These are phyloP conservation scores for Phylloporus sp. DNA, from an alignment of 768 basidiomycete species.

Conservation along the genomic window DNA sequence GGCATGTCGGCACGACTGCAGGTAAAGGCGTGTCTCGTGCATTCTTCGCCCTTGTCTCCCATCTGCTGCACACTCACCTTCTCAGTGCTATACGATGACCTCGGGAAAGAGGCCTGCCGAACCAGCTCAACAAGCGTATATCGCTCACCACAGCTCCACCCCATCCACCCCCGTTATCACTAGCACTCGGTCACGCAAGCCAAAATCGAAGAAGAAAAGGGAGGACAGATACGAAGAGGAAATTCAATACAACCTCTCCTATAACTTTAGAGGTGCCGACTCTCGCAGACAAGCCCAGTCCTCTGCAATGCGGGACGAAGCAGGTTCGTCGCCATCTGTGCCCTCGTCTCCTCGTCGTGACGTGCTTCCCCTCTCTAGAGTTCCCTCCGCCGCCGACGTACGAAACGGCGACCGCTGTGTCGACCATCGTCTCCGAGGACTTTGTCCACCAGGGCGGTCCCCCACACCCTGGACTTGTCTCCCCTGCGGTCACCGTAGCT, in stretches of 20 bases:
- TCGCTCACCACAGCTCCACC: slow-evolving; percentile 50
- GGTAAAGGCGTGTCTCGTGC: slow-evolving; percentile 35
- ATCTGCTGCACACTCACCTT: slow-evolving; percentile 32
- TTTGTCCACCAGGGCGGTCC: slow-evolving; percentile 29
- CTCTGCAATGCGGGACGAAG: slow-evolving; percentile 28
- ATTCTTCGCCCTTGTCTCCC: slow-evolving; percentile 35
- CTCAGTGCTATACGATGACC: slow-evolving; percentile 34
- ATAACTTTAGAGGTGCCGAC: slow-evolving; percentile 28
- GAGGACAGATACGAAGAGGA: slow-evolving; percentile 42
- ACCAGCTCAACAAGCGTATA: slow-evolving; percentile 40
- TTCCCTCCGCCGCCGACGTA: slow-evolving; percentile 75
- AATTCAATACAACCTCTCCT: slow-evolving; percentile 31
- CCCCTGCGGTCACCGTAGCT: slow-evolving; percentile 22
- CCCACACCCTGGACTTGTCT: slow-evolving; percentile 21
- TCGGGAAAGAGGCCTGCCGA: slow-evolving; percentile 31
- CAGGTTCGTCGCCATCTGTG: slow-evolving; percentile 23
- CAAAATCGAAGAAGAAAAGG: slow-evolving; percentile 42
- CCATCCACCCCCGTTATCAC: slow-evolving; percentile 48
- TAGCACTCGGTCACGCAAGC: slow-evolving; percentile 36
- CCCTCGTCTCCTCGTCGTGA: slow-evolving; percentile 1
- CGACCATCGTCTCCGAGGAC: slow-evolving; percentile 39
- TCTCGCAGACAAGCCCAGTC: slow-evolving; percentile 25
- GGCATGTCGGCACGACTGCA: slow-evolving; percentile 32
- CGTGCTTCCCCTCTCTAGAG: slow-evolving; percentile 36
- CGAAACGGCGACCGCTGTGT: slow-evolving; percentile 48